These are phyloP conservation scores for Coniochaeta ligniaria DNA, from an alignment of 2,329 filamentous ascomycete genomes.

Conservation along the genomic window DNA sequence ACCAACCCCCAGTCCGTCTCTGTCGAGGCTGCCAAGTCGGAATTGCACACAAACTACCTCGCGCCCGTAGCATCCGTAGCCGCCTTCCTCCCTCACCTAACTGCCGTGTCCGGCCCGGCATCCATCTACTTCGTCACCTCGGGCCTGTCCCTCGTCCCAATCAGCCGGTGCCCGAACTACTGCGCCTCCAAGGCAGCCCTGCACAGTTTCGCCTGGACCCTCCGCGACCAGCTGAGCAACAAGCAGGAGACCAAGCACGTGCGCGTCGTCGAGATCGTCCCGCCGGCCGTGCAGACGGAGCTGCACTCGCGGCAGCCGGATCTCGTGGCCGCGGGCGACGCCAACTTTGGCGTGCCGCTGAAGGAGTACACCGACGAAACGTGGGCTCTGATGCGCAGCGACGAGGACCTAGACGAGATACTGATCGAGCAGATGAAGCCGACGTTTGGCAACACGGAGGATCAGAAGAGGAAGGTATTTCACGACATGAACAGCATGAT, in stretches of 20 bases:
- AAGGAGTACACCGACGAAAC: conserved; percentile 29
- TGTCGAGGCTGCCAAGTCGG: conserved; percentile 25
- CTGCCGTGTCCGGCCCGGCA: conserved; percentile 25
- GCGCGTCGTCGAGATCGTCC: conserved; percentile 39
- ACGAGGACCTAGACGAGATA: conserved; percentile 28
- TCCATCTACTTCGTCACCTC: conserved; percentile 14
- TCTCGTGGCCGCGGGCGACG: conserved; percentile 22
- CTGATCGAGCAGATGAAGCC: conserved; percentile 8
- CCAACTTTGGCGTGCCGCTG: conserved; percentile 20
- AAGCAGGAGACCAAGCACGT: conserved; percentile 14
- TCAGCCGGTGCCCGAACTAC: conserved; percentile 39
- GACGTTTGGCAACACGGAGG: conserved; percentile 9
- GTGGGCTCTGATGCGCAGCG: conserved; percentile 33
- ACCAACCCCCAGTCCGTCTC: conserved; percentile 26
- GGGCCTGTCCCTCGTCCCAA: conserved; percentile 36
- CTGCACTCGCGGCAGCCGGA: conserved; percentile 34
- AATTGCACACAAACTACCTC: conserved; percentile 15
- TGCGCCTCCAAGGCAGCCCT: conserved; percentile 47
- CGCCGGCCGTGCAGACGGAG: conserved; percentile 39
- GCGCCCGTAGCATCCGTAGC: conserved; percentile 11
- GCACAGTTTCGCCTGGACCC: conserved; percentile 23
- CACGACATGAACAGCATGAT: conserved; percentile 6
- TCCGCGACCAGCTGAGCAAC: conserved; percentile 16
- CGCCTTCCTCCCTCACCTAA: conserved; percentile 14
- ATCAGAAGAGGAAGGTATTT: conserved; percentile 11